These are phyloP conservation scores for Pachyrhizus erosus DNA, from an alignment of 306 rosid species.

Conservation along the genomic window DNA sequence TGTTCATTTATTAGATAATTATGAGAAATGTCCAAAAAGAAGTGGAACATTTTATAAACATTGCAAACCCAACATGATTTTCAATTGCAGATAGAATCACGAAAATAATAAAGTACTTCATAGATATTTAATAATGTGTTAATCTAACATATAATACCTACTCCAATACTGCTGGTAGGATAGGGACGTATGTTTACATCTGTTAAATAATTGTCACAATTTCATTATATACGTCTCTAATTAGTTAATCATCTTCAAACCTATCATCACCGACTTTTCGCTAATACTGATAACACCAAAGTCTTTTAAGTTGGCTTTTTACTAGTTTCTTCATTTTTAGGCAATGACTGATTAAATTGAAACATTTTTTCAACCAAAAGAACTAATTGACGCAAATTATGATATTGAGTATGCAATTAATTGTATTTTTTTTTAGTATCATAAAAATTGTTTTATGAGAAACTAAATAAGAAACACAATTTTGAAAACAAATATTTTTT, in stretches of 20 bases:
- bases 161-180: neutral
- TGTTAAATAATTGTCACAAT: neutral
- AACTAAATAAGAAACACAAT: too few relatives aligned
- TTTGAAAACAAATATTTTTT: too few relatives aligned
- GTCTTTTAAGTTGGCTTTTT: too few relatives aligned
- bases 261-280: neutral
- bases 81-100: neutral
- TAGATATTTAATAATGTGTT: neutral
- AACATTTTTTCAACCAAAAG: too few relatives aligned
- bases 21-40: neutral
- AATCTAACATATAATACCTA: neutral
- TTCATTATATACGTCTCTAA: conserved; percentile 3
- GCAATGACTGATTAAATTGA: too few relatives aligned
- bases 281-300: neutral
- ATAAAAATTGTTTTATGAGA: too few relatives aligned
- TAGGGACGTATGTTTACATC: neutral
- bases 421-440: too few relatives aligned
- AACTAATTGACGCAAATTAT: too few relatives aligned
- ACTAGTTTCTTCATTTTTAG: too few relatives aligned
- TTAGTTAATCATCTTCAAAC: neutral
- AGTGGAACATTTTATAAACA: neutral
- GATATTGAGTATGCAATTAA: too few relatives aligned
- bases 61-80: neutral
- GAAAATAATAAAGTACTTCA: neutral
- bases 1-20: neutral